Percentiles rank a stretch among this genome's conserved stretches.
phyloP scores from a whole-genome alignment of 2,329 filamentous ascomycete species.

The Dendryphion nanum region DNA sequence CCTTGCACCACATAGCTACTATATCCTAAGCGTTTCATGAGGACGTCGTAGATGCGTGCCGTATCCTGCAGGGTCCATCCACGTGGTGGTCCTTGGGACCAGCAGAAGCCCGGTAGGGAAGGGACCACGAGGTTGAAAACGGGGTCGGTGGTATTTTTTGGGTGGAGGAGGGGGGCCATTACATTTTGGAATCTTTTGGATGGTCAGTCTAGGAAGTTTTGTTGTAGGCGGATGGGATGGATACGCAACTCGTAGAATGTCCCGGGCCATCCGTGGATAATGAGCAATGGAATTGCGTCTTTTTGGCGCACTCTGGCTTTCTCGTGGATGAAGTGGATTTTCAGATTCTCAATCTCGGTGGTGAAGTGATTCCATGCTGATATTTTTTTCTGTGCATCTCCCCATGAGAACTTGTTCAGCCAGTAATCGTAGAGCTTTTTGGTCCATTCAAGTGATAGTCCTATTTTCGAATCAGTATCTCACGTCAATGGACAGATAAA shows the following conservation, averaged over 20 bases:
- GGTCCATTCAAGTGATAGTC: slow-evolving; percentile 32
- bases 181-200: slow-evolving; percentile 26
- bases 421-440: slow-evolving; percentile 33
- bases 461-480: slow-evolving; percentile 3
- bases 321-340: slow-evolving; percentile 41
- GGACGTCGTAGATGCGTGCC: slow-evolving; percentile 25
- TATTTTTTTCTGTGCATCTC: slow-evolving; percentile 30
- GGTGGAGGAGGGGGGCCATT: slow-evolving; percentile 36
- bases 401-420: slow-evolving; percentile 36
- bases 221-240: background rate
- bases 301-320: slow-evolving; percentile 24
- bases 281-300: slow-evolving; percentile 41
- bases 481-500: background rate
- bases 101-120: slow-evolving; percentile 46
- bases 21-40: slow-evolving; percentile 38
- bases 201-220: background rate
- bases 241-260: slow-evolving; percentile 42
- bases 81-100: background rate
- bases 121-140: slow-evolving; percentile 60
- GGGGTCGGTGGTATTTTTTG: slow-evolving; percentile 15
- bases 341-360: slow-evolving; percentile 34
- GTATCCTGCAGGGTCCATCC: slow-evolving; percentile 47
- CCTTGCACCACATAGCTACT: slow-evolving; percentile 38
- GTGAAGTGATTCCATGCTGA: slow-evolving; percentile 34
- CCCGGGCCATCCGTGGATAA: slow-evolving; percentile 48